Percentiles rank a stretch among this genome's conserved stretches.
phyloP scores from a whole-genome alignment of 345 rosid species.

The Cardamine occulta region DNA sequence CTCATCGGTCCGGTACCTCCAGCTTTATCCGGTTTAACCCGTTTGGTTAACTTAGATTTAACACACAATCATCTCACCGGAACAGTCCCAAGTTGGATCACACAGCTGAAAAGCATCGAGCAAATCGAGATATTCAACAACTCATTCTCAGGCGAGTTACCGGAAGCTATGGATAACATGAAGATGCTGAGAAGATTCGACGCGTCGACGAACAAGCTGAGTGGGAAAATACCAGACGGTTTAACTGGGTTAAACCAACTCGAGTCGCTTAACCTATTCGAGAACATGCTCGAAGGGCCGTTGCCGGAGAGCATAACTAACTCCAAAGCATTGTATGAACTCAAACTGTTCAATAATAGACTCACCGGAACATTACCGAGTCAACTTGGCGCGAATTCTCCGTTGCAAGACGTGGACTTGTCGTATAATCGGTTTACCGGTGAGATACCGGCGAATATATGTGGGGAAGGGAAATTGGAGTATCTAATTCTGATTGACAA shows the following conservation, averaged over 20 bases:
- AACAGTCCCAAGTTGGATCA: slow-evolving; percentile 63
- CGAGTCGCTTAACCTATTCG: slow-evolving; percentile 64
- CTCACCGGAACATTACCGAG: slow-evolving; percentile 69
- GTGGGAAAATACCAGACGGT: slow-evolving; percentile 64
- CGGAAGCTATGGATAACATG: slow-evolving; percentile 53
- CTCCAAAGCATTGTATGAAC: slow-evolving; percentile 63
- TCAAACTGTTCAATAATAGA: slow-evolving; percentile 71
- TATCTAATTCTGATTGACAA: slow-evolving; percentile 66
- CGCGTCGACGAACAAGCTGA: slow-evolving; percentile 65
- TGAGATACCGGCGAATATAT: slow-evolving; percentile 61
- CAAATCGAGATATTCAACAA: slow-evolving; percentile 81
- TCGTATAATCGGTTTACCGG: slow-evolving; percentile 72
- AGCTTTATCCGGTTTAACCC: slow-evolving; percentile 44
- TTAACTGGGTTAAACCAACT: slow-evolving; percentile 59
- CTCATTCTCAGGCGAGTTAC: slow-evolving; percentile 71
- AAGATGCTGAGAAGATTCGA: slow-evolving; percentile 59
- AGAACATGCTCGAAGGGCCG: slow-evolving; percentile 69
- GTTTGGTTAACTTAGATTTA: slow-evolving; percentile 61
- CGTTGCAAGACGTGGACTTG: slow-evolving; percentile 56
- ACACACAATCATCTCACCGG: slow-evolving; percentile 61
- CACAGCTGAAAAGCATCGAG: slow-evolving; percentile 49
- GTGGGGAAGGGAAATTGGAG: slow-evolving; percentile 56
- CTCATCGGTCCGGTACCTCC: slow-evolving; percentile 66
- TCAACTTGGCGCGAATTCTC: slow-evolving; percentile 67
- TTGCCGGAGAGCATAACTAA: slow-evolving; percentile 65